phyloP scores from a whole-genome alignment of 1,284 basidiomycete genomes.

The Cutaneotrichosporon daszewskae region DNA sequence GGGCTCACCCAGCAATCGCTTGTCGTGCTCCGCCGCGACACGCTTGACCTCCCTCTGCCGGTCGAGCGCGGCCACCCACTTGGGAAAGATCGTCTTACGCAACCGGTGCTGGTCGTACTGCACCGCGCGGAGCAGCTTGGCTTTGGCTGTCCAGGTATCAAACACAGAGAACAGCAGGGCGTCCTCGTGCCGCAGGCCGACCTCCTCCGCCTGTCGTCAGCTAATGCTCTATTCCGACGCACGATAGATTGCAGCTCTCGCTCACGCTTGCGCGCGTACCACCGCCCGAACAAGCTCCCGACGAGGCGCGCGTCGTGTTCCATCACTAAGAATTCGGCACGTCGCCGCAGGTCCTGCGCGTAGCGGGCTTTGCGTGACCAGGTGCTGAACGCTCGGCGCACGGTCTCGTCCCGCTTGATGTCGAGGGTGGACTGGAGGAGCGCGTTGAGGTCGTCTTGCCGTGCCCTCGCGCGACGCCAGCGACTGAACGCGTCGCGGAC shows the following conservation, averaged over 20 bases:
- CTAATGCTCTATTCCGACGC: slow-evolving; percentile 1
- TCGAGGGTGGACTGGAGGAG: slow-evolving; percentile 26
- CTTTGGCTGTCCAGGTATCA: slow-evolving; percentile 36
- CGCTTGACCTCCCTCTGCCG: slow-evolving; percentile 8
- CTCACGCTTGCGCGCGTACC: slow-evolving; percentile 29
- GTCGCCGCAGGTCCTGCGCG: slow-evolving; percentile 13
- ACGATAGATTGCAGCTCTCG: slow-evolving; percentile 25
- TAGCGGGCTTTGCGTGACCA: slow-evolving; percentile 18
- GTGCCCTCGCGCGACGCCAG: slow-evolving; percentile 13
- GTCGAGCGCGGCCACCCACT: slow-evolving; percentile 11
- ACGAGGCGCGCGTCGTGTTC: slow-evolving; percentile 23
- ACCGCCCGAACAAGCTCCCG: slow-evolving; percentile 21
- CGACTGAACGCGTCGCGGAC: slow-evolving; percentile 17
- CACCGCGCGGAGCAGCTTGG: slow-evolving; percentile 21
- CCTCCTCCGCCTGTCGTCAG: slow-evolving; percentile 27
- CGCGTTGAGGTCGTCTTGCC: slow-evolving; percentile 13
- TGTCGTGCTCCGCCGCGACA: slow-evolving; percentile 9
- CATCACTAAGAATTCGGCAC: slow-evolving; percentile 13
- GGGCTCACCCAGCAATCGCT: slow-evolving; percentile 25
- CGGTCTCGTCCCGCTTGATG: slow-evolving; percentile 26
- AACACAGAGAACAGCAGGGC: slow-evolving; percentile 36
- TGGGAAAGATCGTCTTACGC: slow-evolving; percentile 7
- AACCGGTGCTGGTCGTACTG: slow-evolving; percentile 16
- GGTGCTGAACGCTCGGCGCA: slow-evolving; percentile 19
- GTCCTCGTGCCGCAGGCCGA: slow-evolving; percentile 35